Evolutionary conservation across 2,329 filamentous ascomycete species (phyloP), one percentile per base, ranked within the genome.

Genomic region (Nigrospora osmanthi): DNA sequence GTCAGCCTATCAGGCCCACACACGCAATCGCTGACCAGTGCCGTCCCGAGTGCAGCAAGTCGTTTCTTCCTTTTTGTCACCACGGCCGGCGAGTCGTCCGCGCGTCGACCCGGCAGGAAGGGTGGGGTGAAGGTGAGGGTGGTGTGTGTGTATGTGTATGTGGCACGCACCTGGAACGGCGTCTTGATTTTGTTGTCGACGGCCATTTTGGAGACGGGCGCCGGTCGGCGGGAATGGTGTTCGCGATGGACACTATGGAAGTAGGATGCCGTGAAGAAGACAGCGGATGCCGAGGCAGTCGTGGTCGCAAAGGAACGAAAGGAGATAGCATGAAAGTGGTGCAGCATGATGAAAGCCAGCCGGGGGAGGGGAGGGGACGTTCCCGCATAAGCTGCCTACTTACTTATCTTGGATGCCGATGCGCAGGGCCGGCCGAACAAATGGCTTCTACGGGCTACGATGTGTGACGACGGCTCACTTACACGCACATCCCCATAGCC

Each of bases 131-230:
- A 4, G 23, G 23, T 28, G 23, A 4, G 10, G 23, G 10, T 7
- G 9, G 19, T 32, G 34, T 42, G 23, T 10, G 19, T 19, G 30
- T 42, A 7, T 33, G n/a, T 39, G 17, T 40, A 43, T 5, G 15
- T 47, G 51, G 33, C 37, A 63, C 59, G 44, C 49, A 63, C 59
- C 59, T 63, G 57, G 42, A 63, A 63, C 42, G 60, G 59, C 41
- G 57, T 58, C 53, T 62, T 62, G 52, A 58, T 48, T 53, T 58
- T 54, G 40, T 52, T 58, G 46, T 57, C 53, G 38, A 50, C 44
- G 11, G 57, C 49, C 59, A 61, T 62, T 30, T 50, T 58, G 48
- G 31, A 30, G 31, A 35, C 49, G 38, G 48, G 43, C 32, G 17
- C 35, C 32, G 40, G 41, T 44, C 39, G 32, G 31, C 28, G 44